These are phyloP conservation scores for Lipomyces japonicus DNA, from an alignment of 805 yeast genomes.

Conservation along the genomic window DNA sequence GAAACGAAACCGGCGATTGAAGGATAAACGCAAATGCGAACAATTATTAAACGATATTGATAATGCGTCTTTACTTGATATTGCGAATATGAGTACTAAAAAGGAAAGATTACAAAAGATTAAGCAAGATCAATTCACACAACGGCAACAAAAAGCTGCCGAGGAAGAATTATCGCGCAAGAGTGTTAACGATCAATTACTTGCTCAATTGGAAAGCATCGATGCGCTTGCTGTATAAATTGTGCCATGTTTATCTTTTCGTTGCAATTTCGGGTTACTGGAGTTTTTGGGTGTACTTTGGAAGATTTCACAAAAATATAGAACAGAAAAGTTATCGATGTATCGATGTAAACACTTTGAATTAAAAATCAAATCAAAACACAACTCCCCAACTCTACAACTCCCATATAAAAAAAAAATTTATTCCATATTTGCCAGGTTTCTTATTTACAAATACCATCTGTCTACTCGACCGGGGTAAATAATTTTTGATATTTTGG, in stretches of 20 bases:
- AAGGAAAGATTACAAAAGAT: background rate
- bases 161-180: background rate
- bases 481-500: too few relatives aligned
- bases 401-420: too few relatives aligned
- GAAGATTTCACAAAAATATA: too few relatives aligned
- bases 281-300: too few relatives aligned
- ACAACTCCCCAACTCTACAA: too few relatives aligned
- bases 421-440: too few relatives aligned
- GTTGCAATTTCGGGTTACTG: too few relatives aligned
- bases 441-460: too few relatives aligned
- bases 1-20: background rate
- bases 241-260: background rate
- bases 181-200: slow-evolving; percentile 6
- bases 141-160: background rate
- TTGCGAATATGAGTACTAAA: background rate
- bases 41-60: slow-evolving; percentile 1
- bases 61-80: background rate
- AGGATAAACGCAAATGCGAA: slow-evolving; percentile 1
- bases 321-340: too few relatives aligned
- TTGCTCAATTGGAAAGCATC: slow-evolving; percentile 13
- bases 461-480: too few relatives aligned
- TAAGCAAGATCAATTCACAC: background rate
- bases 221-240: slow-evolving; percentile 10
- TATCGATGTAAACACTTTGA: too few relatives aligned
- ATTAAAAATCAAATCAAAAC: too few relatives aligned